Conservation (phyloP, 2,329 filamentous ascomycete genomes). For the Fusarium papillatum region DNA sequence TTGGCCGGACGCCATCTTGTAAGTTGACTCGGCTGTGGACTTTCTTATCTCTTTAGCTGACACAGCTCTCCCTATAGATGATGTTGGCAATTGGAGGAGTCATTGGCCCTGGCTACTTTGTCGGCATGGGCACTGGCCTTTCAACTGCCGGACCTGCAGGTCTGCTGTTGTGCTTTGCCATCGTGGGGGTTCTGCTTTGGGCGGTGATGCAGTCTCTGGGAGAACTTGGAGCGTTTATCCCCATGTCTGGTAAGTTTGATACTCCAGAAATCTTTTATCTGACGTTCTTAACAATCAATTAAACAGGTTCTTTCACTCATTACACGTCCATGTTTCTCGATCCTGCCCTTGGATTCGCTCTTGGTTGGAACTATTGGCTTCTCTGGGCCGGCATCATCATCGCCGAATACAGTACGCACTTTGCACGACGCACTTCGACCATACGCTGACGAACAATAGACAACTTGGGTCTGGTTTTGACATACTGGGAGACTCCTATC, state of each 20-base stretch:
- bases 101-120: slow-evolving; percentile 25
- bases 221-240: neutral
- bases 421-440: accelerated
- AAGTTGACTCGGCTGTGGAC: neutral
- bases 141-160: slow-evolving; percentile 19
- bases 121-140: slow-evolving; percentile 23
- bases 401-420: neutral
- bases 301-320: neutral
- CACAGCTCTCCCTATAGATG: slow-evolving; percentile 11
- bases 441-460: neutral
- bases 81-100: slow-evolving; percentile 26
- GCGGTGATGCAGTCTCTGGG: slow-evolving; percentile 11
- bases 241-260: neutral
- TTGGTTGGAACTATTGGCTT: neutral
- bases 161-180: slow-evolving; percentile 7
- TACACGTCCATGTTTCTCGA: slow-evolving; percentile 2
- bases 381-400: neutral
- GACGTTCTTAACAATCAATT: neutral
- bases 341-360: neutral
- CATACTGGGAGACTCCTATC: neutral
- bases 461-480: neutral
- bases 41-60: neutral
- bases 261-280: accelerated
- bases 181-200: slow-evolving; percentile 12
- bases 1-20: neutral